Conservation (phyloP, 2,329 filamentous ascomycete genomes). For the Phialemonium atrogriseum region DNA sequence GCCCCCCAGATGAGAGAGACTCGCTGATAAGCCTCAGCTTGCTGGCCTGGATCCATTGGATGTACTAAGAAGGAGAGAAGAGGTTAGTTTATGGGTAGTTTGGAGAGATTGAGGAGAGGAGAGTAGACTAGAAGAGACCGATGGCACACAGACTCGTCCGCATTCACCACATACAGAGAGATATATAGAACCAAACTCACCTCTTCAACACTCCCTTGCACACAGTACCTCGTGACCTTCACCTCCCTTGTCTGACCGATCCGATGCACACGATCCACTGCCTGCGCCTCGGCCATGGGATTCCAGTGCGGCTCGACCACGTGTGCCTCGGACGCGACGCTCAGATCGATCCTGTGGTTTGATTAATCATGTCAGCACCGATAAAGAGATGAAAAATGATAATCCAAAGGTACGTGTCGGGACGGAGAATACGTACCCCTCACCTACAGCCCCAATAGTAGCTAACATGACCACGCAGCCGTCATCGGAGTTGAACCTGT, state of each 20-base stretch:
- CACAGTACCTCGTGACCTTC: conserved; percentile 5
- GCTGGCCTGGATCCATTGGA: not conserved
- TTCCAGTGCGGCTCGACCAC: conserved; percentile 7
- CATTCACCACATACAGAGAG: too few relatives aligned
- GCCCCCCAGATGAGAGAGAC: not conserved
- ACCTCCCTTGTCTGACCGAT: conserved; percentile 4
- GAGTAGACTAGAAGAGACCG: too few relatives aligned
- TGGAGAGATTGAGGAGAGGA: too few relatives aligned
- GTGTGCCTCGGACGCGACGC: conserved; percentile 2
- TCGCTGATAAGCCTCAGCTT: not conserved
- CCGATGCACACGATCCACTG: conserved; percentile 4
- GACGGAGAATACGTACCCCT: conserved; percentile 3
- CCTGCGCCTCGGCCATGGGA: conserved; percentile 6
- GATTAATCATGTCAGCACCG: too few relatives aligned
- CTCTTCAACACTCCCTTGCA: conserved; percentile 5
- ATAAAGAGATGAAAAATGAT: too few relatives aligned
- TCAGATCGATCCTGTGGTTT: conserved; percentile 5
- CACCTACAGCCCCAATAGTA: conserved; percentile 5
- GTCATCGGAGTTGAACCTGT: not conserved
- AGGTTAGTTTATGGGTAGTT: too few relatives aligned
- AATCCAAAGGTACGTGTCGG: not conserved
- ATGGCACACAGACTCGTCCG: too few relatives aligned
- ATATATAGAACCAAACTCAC: not conserved
- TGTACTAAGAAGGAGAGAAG: too few relatives aligned
- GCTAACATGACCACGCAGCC: conserved; percentile 6